Base-by-base conservation (phyloP, 2,329 filamentous ascomycete species). In the Alternaria viburni region DNA sequence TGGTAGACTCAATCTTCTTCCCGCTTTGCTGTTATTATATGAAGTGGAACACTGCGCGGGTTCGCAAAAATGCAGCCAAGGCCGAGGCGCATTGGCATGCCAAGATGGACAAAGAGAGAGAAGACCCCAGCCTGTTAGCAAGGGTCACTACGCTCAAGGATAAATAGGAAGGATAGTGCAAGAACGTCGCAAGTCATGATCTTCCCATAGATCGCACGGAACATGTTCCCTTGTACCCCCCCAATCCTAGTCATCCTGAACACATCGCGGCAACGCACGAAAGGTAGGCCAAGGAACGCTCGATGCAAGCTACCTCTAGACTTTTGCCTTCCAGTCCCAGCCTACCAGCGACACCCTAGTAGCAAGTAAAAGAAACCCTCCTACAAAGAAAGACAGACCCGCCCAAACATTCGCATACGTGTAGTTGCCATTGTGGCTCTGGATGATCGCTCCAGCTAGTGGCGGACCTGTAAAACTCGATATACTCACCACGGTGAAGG, bases 1-100 rank as follows among this genome's bases (percentile, higher is more conserved):
- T 80, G 0, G 69, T 88, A n/a, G 86, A 85, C 59, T 84, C 84
- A 0, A 66, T 74, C 0, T 56, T 89, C 1, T 89, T 88, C 70
- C 87, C 86, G 0, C 61, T 87, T 4, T 76, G 75, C 43, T 83
- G 81, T 61, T 80, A 78, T 59, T 82, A 78, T 57, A 80, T 83
- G 78, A 69, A 78, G 44, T 83, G 78, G 74, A 83, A 81, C 66
- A 79, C 72, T 3, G 59, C 61, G 13, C 46, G 69, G 9, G 67
- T 66, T 26, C 75, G 75, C 64, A 67, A 59, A 32, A 67, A 69
- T 15, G 66, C 70, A n/a, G 73, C 70, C 12, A 56, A 71, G 36
- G 54, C 41, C 19, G 74, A 76, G 57, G 62, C 52, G 5, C 66
- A 69, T 17, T 77, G 74, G 74, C 60, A 73, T 21, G 63, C 59